Percentiles rank a stretch among this genome's conserved stretches.
phyloP scores from a whole-genome alignment of 768 basidiomycete genomes.

The Tylopilus subfusipes region DNA sequence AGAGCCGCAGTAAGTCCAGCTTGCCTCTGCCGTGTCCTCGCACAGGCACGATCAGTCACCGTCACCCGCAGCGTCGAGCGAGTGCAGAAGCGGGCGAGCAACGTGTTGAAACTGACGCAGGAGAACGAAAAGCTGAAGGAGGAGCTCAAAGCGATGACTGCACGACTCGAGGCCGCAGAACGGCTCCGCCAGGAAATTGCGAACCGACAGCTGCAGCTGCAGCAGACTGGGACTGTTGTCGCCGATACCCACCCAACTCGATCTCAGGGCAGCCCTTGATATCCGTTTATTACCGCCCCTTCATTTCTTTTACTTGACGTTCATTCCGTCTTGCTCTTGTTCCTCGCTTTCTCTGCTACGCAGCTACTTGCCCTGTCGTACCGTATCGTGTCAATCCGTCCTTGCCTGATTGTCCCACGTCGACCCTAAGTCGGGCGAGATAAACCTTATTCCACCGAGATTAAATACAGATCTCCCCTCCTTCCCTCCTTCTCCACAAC shows the following conservation, averaged over 20 bases:
- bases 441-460: conserved; percentile 16
- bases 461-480: conserved; percentile 4
- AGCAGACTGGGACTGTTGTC: conserved; percentile 5
- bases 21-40: conserved; percentile 18
- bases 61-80: conserved; percentile 29
- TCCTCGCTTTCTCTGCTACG: conserved; percentile 12
- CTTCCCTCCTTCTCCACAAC: conserved; percentile 1
- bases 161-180: conserved; percentile 72
- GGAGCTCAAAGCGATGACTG: conserved; percentile 71
- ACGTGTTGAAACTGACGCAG: conserved; percentile 70
- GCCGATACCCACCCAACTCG: conserved; percentile 14
- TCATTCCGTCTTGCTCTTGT: conserved; percentile 16
- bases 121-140: conserved; percentile 79
- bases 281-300: conserved; percentile 26
- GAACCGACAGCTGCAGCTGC: conserved; percentile 35
- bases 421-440: background rate
- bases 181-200: conserved; percentile 47
- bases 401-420: conserved; percentile 9
- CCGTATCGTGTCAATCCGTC: background rate
- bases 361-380: conserved; percentile 2
- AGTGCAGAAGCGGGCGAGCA: conserved; percentile 69
- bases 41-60: conserved; percentile 33
- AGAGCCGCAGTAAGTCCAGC: conserved; percentile 47
- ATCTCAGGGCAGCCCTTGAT: conserved; percentile 24
- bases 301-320: conserved; percentile 21